Base-by-base conservation (phyloP, 129 eudicot species). In the Arctium minus region DNA sequence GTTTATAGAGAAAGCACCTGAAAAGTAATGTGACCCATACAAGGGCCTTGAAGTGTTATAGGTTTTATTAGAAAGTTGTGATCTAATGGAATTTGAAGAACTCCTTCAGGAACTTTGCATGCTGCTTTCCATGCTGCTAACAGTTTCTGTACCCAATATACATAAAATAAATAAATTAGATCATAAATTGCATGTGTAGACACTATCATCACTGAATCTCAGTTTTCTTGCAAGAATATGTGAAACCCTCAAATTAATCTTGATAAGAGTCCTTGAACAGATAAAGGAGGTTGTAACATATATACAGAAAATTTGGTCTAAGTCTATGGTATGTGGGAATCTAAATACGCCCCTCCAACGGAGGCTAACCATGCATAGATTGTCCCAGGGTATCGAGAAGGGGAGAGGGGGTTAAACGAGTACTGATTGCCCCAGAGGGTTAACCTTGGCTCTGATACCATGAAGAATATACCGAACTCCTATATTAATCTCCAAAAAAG, bases 61-160 rank as follows among this genome's bases (percentile, higher is more conserved):
- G 98, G 89, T 40, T 92, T 89, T 77, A 94, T 88, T 27, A 92
- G 75, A 73, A 92, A 94, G 86, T 78, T 84, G 70, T 70, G 83
- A 11, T 74, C 83, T n/a, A 82, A 74, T 8, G 98, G 98, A 73
- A 94, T 82, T 76, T 83, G 85, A 37, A 94, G 17, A 35, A 76
- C 80, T 71, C 90, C 96, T 53, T 89, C 93, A 2, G 77, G 46
- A 67, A 87, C 91, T 76, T 82, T 87, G 86, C 97, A 94, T 11
- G 98, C 97, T 18, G 88, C 82, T 84, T 89, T 85, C 98, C 98
- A 94, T 72, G 98, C 94, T 64, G 82, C 89, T 80, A 86, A 29
- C 44, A 94, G 85, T 82, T 94, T 97, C 98, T 94, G 65, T 13
- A 64, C 75, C n/a, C 60, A 27, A 18, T 48, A 15, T 60, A 32